Base-by-base conservation (phyloP, 2,329 filamentous ascomycete species). In the Ilyonectria robusta region DNA sequence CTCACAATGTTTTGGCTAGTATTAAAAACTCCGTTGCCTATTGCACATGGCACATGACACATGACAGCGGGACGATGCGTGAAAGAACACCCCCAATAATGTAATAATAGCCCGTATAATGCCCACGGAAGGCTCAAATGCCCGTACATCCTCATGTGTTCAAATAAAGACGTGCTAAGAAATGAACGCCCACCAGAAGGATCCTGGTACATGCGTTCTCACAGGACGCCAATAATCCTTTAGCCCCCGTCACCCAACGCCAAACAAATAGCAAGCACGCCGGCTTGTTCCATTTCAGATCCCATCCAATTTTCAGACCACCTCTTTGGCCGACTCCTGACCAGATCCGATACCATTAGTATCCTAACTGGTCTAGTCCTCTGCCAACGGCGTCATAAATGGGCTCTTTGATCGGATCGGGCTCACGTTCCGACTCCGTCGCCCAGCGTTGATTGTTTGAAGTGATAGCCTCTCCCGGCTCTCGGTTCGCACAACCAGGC, bases 401-500 rank as follows among this genome's bases (percentile, higher is more conserved):
- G 88, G 87, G 67, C 87, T 90, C 77, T 90, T 91, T 68, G 86
- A 72, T 72, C 89, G 82, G 10, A 89, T 90, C 9, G 87, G 88
- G 73, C 88, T 90, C 21, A 81, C 84, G 17, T 86, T 83, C 62
- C 88, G 83, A 78, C 88, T 89, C 77, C 88, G 83, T 78, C 88
- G 80, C 26, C 88, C 88, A 2, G 87, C 87, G 56, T 84, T 86
- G 67, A 88, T 78, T 81, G 87, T 84, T 64, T 87, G 85, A 26
- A 86, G 71, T 17, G 87, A 85, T 42, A 98, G 81, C 65, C 93
- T 87, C 77, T 98, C 96, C 59, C 94, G 86, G 78, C 94, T 97
- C 78, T 98, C 95, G 0, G 93, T 97, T 72, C 95, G 85, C 2
- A 94, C 88, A 60, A 93, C 91, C 70, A 98, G 79, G 1, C 95